phyloP scores from a whole-genome alignment of 495 filamentous ascomycete species.

The Neurospora tetraspora region DNA sequence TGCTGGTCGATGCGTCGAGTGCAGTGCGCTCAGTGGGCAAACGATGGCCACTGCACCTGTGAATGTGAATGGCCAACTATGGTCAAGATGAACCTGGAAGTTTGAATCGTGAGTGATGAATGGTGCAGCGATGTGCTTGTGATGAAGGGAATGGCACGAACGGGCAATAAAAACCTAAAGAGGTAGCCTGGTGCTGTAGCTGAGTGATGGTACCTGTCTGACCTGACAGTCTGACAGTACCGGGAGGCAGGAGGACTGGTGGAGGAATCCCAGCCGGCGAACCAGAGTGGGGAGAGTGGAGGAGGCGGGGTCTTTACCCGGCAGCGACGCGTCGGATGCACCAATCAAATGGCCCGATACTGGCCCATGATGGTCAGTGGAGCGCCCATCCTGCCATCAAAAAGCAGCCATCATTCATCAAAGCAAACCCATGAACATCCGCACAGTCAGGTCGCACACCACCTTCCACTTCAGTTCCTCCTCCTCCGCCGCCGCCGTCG shows the following conservation, averaged over 20 bases:
- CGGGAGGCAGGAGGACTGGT: background rate
- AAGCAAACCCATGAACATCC: background rate
- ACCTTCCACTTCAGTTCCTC: background rate
- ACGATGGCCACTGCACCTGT: background rate
- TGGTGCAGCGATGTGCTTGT: background rate
- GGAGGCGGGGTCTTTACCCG: background rate
- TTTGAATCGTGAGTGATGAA: background rate
- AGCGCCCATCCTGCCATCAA: background rate
- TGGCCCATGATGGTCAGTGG: background rate
- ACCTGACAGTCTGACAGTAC: background rate
- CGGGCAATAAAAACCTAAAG: background rate
- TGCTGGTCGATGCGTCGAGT: background rate
- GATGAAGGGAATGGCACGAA: background rate
- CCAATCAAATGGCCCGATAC: background rate
- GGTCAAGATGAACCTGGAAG: background rate
- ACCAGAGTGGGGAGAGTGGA: background rate
- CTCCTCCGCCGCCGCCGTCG: background rate
- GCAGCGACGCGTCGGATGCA: background rate
- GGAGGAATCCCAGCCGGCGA: background rate
- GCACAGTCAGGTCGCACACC: background rate
- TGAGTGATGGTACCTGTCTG: background rate
- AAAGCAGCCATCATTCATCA: background rate
- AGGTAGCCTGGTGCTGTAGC: background rate
- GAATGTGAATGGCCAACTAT: background rate
- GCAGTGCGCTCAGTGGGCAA: background rate